phyloP scores from a whole-genome alignment of 2,329 filamentous ascomycete genomes.

The Xylaria polymorpha region DNA sequence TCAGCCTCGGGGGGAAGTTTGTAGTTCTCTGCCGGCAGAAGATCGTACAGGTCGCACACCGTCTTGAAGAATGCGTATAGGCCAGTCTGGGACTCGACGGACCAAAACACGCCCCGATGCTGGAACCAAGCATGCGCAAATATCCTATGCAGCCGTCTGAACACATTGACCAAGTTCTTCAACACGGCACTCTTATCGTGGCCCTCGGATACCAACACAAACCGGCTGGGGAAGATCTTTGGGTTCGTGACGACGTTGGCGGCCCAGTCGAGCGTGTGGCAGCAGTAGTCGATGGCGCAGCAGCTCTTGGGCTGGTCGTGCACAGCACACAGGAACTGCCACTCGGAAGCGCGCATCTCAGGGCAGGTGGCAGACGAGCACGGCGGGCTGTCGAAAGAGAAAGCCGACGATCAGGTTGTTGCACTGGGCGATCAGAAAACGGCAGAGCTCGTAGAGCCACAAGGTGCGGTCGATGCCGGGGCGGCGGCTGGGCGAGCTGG shows the following conservation, averaged over 20 bases:
- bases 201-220: conserved; percentile 67
- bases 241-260: conserved; percentile 93
- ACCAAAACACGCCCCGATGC: conserved; percentile 94
- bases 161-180: conserved; percentile 93
- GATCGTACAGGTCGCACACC: conserved; percentile 89
- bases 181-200: conserved; percentile 73
- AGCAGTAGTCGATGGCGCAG: conserved; percentile 99
- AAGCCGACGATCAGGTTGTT: conserved; percentile 94
- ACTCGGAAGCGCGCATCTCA: conserved; percentile 98
- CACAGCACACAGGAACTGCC: conserved; percentile 98
- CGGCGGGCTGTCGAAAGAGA: conserved; percentile 88
- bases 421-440: conserved; percentile 93
- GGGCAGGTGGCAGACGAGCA: conserved; percentile 92
- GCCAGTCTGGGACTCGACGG: conserved; percentile 88
- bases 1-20: conserved; percentile 94
- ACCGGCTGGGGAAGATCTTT: conserved; percentile 92
- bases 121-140: conserved; percentile 99
- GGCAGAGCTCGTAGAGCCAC: conserved; percentile 98
- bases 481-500: conserved; percentile 82
- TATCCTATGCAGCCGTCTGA: conserved; percentile 92
- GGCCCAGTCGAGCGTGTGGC: conserved; percentile 97
- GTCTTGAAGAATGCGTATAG: conserved; percentile 97
- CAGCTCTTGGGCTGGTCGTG: conserved; percentile 97
- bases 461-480: conserved; percentile 83
- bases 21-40: conserved; percentile 94